A percentile compares a stretch with the other conserved stretches of the same genome.
Conservation (phyloP, 345 rosid genomes). For the Syzygium aqueum region DNA sequence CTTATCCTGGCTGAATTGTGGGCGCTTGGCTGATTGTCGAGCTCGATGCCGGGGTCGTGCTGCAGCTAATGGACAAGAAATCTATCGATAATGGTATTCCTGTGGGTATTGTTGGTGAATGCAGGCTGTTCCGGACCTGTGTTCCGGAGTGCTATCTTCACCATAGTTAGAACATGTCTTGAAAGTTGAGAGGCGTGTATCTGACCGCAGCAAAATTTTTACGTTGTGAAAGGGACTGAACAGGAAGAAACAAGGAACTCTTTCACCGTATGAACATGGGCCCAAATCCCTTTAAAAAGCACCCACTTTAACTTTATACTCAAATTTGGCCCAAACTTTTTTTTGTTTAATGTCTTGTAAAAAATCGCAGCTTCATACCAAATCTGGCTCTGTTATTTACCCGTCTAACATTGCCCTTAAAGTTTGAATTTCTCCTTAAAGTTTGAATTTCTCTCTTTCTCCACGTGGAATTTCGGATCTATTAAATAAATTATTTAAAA, state of each 20-base stretch:
- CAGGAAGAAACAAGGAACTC: neutral
- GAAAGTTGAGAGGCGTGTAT: neutral
- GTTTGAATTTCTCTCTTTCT: no score
- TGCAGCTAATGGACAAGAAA: neutral
- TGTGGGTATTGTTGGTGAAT: neutral
- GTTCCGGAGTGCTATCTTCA: neutral
- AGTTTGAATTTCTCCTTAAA: no score
- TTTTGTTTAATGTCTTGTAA: neutral
- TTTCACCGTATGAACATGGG: neutral
- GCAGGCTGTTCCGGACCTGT: no score
- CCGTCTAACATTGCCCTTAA: no score
- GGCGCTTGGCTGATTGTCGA: neutral
- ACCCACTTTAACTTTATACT: neutral
- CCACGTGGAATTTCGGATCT: no score
- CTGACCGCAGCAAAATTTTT: neutral
- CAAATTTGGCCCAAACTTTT: no score
- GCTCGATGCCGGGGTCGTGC: neutral
- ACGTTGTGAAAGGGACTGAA: neutral
- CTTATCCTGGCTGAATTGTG: no score
- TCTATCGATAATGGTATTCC: neutral
- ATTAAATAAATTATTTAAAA: no score
- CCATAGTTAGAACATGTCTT: neutral
- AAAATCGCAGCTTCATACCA: no score
- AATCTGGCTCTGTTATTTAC: no score
- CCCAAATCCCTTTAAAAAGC: neutral